phyloP scores from a whole-genome alignment of 768 basidiomycete genomes.

The Obba rivulosa region DNA sequence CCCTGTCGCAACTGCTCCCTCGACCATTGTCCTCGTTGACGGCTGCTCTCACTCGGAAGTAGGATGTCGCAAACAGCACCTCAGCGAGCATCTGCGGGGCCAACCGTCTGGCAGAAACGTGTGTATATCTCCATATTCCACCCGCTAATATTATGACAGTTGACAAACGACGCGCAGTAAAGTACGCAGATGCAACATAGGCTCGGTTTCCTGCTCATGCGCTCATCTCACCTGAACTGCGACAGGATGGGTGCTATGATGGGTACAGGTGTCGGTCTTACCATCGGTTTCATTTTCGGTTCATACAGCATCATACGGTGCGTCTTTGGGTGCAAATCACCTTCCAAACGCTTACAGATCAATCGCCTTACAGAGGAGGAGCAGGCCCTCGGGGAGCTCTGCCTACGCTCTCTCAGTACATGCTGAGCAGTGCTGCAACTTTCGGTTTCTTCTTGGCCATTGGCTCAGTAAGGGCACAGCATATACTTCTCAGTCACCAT shows the following conservation, averaged over 20 bases:
- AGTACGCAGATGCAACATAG: constrained; percentile 15
- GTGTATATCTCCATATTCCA: constrained; percentile 22
- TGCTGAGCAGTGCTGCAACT: constrained; percentile 96
- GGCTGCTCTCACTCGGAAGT: constrained; percentile 1
- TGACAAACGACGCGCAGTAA: constrained; percentile 16
- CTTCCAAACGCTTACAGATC: neutral
- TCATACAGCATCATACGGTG: constrained; percentile 88
- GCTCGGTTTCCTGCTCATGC: too few species aligned
- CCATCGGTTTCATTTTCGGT: constrained; percentile 97
- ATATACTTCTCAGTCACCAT: neutral
- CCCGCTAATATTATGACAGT: neutral
- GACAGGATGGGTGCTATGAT: constrained; percentile 85
- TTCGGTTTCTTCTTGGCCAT: constrained; percentile 97
- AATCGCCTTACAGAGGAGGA: constrained; percentile 54
- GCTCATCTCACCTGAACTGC: neutral
- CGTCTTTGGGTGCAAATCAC: constrained; percentile 20
- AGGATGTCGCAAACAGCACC: constrained; percentile 23
- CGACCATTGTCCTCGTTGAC: too few species aligned
- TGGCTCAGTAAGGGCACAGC: constrained; percentile 61
- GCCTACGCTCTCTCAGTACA: constrained; percentile 93
- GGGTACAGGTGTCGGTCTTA: constrained; percentile 91
- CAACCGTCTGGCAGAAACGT: constrained; percentile 77
- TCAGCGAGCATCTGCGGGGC: constrained; percentile 39
- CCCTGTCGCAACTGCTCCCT: too few species aligned
- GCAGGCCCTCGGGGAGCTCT: constrained; percentile 87